phyloP scores from a whole-genome alignment of 352 stramenopile genomes.

The Phytophthora cactorum region DNA sequence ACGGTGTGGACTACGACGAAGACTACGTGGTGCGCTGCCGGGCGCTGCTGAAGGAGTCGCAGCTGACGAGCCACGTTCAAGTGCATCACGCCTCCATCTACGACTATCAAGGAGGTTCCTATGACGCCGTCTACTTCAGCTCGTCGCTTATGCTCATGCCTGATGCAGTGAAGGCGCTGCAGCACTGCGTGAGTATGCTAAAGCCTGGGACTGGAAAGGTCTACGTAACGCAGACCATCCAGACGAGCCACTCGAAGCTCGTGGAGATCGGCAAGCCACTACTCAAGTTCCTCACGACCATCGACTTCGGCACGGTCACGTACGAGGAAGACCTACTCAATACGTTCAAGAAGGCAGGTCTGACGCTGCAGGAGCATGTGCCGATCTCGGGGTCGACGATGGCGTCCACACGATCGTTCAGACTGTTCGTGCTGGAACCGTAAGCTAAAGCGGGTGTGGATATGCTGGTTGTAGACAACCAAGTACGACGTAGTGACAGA shows the following conservation, averaged over 20 bases:
- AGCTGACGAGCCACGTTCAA: slow-evolving; percentile 54
- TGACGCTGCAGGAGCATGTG: slow-evolving; percentile 61
- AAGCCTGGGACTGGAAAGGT: slow-evolving; percentile 65
- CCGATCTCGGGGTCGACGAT: slow-evolving; percentile 64
- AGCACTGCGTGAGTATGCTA: slow-evolving; percentile 68
- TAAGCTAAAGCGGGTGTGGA: slow-evolving; percentile 10
- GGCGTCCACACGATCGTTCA: slow-evolving; percentile 69
- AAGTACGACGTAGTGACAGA: slow-evolving; percentile 1
- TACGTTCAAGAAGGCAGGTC: slow-evolving; percentile 69
- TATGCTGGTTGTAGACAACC: neutral
- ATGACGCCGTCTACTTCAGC: slow-evolving; percentile 93
- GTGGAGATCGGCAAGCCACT: slow-evolving; percentile 86
- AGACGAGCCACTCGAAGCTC: slow-evolving; percentile 72
- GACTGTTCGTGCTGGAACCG: slow-evolving; percentile 65
- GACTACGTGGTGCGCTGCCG: slow-evolving; percentile 86
- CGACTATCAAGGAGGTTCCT: slow-evolving; percentile 68
- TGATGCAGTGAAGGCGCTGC: slow-evolving; percentile 83
- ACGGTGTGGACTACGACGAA: slow-evolving; percentile 91
- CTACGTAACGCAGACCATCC: slow-evolving; percentile 94
- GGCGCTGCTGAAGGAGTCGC: slow-evolving; percentile 44
- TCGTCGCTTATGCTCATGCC: slow-evolving; percentile 93
- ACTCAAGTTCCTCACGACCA: slow-evolving; percentile 93
- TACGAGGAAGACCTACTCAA: slow-evolving; percentile 80
- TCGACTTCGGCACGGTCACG: slow-evolving; percentile 92
- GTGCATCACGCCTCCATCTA: slow-evolving; percentile 87